Evolutionary conservation across 2,329 filamentous ascomycete species (phyloP).

Genomic region (Neofusicoccum laricinum): DNA sequence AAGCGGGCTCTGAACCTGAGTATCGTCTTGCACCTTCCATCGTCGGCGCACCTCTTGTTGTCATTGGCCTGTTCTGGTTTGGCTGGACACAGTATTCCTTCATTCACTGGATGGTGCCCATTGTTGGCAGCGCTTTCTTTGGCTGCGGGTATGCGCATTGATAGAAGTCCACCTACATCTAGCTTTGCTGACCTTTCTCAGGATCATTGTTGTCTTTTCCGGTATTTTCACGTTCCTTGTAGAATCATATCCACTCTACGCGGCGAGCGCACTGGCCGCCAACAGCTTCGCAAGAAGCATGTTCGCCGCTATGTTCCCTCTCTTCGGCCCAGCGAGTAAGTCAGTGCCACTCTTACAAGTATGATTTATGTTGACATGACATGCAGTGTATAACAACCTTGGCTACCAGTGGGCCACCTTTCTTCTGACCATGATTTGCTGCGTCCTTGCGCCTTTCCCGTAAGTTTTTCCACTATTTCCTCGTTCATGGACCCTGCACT

Average conservation of each 20-base stretch:
- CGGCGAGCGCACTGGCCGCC: slow-evolving; percentile 49
- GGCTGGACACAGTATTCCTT: slow-evolving; percentile 74
- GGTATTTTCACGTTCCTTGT: slow-evolving; percentile 89
- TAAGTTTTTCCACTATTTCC: slow-evolving; percentile 24
- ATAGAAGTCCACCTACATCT: too few species aligned
- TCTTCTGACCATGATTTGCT: slow-evolving; percentile 46
- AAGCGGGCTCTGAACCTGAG: slow-evolving; percentile 72
- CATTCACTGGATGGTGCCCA: too few species aligned
- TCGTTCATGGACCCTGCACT: slow-evolving; percentile 20
- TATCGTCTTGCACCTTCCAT: slow-evolving; percentile 71
- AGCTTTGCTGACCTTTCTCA: slow-evolving; percentile 49
- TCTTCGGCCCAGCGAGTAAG: slow-evolving; percentile 51
- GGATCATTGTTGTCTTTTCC: slow-evolving; percentile 73
- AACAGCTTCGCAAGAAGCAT: slow-evolving; percentile 49
- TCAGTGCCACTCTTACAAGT: slow-evolving; percentile 33
- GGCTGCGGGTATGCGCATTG: too few species aligned
- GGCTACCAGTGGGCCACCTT: slow-evolving; percentile 52
- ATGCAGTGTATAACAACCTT: slow-evolving; percentile 31
- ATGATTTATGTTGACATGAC: slow-evolving; percentile 14
- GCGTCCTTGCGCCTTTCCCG: slow-evolving; percentile 43
- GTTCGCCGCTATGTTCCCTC: slow-evolving; percentile 48
- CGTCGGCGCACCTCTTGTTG: slow-evolving; percentile 70
- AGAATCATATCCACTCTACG: slow-evolving; percentile 53
- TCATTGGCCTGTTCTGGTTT: slow-evolving; percentile 78
- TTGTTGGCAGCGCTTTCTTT: too few species aligned